phyloP scores from a whole-genome alignment of 2,329 filamentous ascomycete genomes.

The Penicillium sp. region DNA sequence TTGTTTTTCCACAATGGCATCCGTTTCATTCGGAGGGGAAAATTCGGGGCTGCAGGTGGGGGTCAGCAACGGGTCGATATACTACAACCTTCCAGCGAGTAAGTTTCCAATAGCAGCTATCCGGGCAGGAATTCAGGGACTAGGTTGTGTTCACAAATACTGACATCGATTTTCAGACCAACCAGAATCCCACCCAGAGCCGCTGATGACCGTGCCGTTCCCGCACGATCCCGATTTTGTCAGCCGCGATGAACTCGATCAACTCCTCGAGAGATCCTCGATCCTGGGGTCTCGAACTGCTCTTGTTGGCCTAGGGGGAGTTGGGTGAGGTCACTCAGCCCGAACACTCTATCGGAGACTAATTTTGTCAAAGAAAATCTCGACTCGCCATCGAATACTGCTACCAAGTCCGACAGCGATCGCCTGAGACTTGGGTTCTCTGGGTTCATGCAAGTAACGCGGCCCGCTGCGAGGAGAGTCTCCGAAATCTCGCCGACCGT shows the following conservation, averaged over 20 bases:
- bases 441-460: slow-evolving; percentile 41
- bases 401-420: background rate
- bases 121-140: background rate
- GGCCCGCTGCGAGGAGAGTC: slow-evolving; percentile 37
- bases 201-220: slow-evolving; percentile 1
- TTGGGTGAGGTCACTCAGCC: slow-evolving; percentile 13
- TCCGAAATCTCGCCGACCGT: slow-evolving; percentile 34
- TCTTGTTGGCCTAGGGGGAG: slow-evolving; percentile 21
- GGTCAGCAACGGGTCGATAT: background rate
- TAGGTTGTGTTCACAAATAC: background rate
- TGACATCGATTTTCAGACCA: background rate
- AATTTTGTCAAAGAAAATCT: background rate
- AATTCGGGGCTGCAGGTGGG: background rate
- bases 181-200: background rate
- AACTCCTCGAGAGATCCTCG: slow-evolving; percentile 28
- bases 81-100: background rate
- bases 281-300: slow-evolving; percentile 12
- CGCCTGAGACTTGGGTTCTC: slow-evolving; percentile 21
- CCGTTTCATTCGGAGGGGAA: background rate
- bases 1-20: background rate
- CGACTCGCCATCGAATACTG: slow-evolving; percentile 3
- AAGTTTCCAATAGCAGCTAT: background rate
- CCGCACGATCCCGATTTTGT: slow-evolving; percentile 24
- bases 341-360: background rate
- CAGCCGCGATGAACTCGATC: slow-evolving; percentile 18